These are phyloP conservation scores for Puccinia triticina DNA, from an alignment of 1,284 basidiomycete species.

Conservation along the genomic window DNA sequence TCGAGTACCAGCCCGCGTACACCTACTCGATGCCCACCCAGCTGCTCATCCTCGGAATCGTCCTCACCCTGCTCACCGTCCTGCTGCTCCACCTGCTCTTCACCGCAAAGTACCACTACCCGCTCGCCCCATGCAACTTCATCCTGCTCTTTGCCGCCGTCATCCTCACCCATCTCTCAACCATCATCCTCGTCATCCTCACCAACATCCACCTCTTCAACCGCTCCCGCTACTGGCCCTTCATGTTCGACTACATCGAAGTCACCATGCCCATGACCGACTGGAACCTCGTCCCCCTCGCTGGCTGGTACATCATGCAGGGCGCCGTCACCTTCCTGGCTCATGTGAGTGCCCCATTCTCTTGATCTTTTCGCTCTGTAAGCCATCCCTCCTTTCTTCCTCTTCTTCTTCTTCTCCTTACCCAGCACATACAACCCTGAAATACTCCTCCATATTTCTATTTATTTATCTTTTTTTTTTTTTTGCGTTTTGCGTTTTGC, in stretches of 20 bases:
- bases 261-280: slow-evolving; percentile 70
- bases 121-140: slow-evolving; percentile 88
- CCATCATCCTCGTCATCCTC: slow-evolving; percentile 75
- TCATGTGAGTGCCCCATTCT: slow-evolving; percentile 46
- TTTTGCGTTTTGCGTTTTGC: background rate
- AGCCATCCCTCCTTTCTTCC: slow-evolving; percentile 5
- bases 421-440: background rate
- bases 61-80: slow-evolving; percentile 82
- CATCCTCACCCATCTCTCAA: slow-evolving; percentile 73
- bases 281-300: slow-evolving; percentile 73
- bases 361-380: background rate
- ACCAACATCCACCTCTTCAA: slow-evolving; percentile 69
- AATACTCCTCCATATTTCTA: background rate
- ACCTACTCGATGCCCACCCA: slow-evolving; percentile 88
- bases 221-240: slow-evolving; percentile 81
- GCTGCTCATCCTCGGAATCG: slow-evolving; percentile 81
- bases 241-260: slow-evolving; percentile 84
- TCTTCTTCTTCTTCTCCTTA: background rate
- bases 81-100: slow-evolving; percentile 90
- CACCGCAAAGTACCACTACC: slow-evolving; percentile 94
- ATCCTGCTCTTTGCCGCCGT: slow-evolving; percentile 82
- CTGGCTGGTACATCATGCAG: slow-evolving; percentile 70
- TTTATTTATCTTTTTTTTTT: background rate
- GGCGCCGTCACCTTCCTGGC: slow-evolving; percentile 39
- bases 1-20: slow-evolving; percentile 58